Conservation (phyloP, 148 eudicot genomes). For the Spergularia marina region DNA sequence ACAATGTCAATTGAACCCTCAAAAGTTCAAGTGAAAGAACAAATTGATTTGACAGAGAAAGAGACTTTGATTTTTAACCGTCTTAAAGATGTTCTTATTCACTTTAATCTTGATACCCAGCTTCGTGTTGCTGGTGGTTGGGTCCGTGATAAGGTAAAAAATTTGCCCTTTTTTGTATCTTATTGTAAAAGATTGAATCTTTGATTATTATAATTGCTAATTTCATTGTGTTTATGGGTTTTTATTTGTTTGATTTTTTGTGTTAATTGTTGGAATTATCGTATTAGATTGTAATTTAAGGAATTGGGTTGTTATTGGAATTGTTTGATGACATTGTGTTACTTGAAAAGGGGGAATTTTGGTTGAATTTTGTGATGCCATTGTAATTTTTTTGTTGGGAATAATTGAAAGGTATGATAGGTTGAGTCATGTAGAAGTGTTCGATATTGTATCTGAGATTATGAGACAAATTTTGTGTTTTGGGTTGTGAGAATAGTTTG, state of each 20-base stretch:
- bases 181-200: background rate
- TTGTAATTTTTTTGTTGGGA: background rate
- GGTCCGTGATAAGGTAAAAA: slow-evolving; percentile 88
- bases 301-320: slow-evolving; percentile 5
- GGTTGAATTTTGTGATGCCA: background rate
- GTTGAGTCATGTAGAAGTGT: too few relatives aligned
- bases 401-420: too few relatives aligned
- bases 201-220: background rate
- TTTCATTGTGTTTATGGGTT: background rate
- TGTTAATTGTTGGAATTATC: background rate
- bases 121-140: slow-evolving; percentile 98
- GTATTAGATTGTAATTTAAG: background rate
- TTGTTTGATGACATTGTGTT: background rate
- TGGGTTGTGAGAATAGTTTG: too few relatives aligned
- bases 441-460: too few relatives aligned
- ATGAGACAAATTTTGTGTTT: too few relatives aligned
- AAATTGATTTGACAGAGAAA: slow-evolving; percentile 61
- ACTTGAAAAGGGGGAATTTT: background rate
- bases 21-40: slow-evolving; percentile 51
- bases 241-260: background rate
- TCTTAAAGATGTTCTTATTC: slow-evolving; percentile 55
- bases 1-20: slow-evolving; percentile 29
- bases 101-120: slow-evolving; percentile 64
- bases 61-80: slow-evolving; percentile 61
- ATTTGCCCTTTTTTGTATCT: background rate